Conservation (phyloP, 2,329 filamentous ascomycete species). For the Epichloe festucae region DNA sequence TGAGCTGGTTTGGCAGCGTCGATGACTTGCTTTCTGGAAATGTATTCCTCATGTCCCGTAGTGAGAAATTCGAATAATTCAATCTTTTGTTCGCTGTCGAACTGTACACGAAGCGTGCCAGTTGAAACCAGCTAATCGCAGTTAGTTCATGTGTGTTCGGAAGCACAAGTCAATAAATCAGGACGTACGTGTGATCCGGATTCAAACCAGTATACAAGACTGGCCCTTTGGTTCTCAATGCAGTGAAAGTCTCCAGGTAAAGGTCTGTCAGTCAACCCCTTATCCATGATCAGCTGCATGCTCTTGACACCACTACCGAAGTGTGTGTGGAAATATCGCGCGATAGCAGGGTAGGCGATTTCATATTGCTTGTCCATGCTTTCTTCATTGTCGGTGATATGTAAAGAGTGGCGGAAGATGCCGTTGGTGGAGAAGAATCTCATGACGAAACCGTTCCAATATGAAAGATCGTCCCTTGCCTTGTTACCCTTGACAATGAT, state of each 20-base stretch:
- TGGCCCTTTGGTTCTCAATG: slow-evolving; percentile 65
- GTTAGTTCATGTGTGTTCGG: background rate
- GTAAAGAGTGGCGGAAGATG: slow-evolving; percentile 62
- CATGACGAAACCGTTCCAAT: slow-evolving; percentile 70
- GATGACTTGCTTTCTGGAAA: slow-evolving; percentile 55
- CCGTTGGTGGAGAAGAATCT: slow-evolving; percentile 71
- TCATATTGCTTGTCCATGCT: slow-evolving; percentile 68
- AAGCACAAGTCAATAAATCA: background rate
- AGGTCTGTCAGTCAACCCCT: slow-evolving; percentile 39
- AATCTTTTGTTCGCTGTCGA: slow-evolving; percentile 67
- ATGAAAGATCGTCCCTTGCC: slow-evolving; percentile 53
- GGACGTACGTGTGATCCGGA: slow-evolving; percentile 64
- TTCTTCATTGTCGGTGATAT: slow-evolving; percentile 42
- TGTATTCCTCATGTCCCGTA: slow-evolving; percentile 65
- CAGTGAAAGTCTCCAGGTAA: slow-evolving; percentile 53
- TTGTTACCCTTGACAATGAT: slow-evolving; percentile 33
- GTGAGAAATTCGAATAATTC: slow-evolving; percentile 76
- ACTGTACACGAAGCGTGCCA: slow-evolving; percentile 67
- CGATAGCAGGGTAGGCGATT: slow-evolving; percentile 66
- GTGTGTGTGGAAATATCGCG: slow-evolving; percentile 81
- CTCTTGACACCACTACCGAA: slow-evolving; percentile 77
- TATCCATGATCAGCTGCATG: slow-evolving; percentile 76
- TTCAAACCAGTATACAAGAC: slow-evolving; percentile 79
- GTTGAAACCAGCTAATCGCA: slow-evolving; percentile 54
- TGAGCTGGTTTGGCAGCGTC: slow-evolving; percentile 49